Evolutionary conservation across 2,329 filamentous ascomycete species (phyloP), one percentile per base, ranked within the genome.

Genomic region (Sporothrix sp.): DNA sequence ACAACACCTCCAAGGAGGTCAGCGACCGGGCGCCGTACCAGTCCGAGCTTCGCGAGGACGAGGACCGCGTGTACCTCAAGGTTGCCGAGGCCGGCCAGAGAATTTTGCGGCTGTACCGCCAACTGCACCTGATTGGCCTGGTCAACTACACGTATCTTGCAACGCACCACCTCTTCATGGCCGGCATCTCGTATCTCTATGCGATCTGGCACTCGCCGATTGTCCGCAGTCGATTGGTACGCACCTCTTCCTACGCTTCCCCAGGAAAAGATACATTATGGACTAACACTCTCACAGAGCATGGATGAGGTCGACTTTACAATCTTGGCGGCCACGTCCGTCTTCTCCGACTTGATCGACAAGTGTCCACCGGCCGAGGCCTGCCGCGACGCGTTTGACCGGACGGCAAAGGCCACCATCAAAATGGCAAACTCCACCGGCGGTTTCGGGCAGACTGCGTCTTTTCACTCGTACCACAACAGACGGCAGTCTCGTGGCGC

Each of bases 241-340:
- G 85, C 10, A 28, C n/a, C n/a, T 72, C 27, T 38, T 28, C 23
- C 10, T 13, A 14, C 3, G 8, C 20, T 25, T 6, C 13, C 36
- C 7, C n/a, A 5, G 4, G 18, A 16, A 11, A 18, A 44, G 14
- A 18, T 10, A 27, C 16, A 27, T 7, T 4, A 27, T 9, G 10
- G 14, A 40, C 23, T 50, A 35, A 44, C 8, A 23, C 7, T 28
- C 14, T 21, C 9, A 4, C 51, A 82, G 79, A 87, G 85, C 7
- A 85, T 95, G 70, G 90, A 97, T 61, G 91, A 97, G 64, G 89
- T 97, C n/a, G 91, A 97, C 64, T 95, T 95, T 60, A 97, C 91
- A 1, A 87, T 97, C 8, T 74, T 96, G 44, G 88, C 90, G 8
- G 91, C 90, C 20, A 96, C 88, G 44, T 96, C 91, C 2, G 89